Evolutionary conservation across 768 basidiomycete species (phyloP).

Genomic region (Amyloporia xantha): DNA sequence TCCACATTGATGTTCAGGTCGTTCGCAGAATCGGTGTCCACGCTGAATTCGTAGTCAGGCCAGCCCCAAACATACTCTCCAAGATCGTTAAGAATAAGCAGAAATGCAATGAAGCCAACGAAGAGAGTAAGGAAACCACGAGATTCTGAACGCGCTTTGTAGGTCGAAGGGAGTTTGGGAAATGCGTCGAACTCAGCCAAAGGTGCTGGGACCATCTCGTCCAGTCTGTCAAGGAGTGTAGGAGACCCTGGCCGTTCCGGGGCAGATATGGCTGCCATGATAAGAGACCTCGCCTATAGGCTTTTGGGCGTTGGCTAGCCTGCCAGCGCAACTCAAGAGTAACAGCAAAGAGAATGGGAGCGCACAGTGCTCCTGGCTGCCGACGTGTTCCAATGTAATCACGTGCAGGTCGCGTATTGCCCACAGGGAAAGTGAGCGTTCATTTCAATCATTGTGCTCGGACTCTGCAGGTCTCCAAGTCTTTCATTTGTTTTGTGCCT

Average conservation of each 20-base stretch:
- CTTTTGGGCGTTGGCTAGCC: constrained; percentile 3
- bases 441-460: too few species aligned
- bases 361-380: neutral
- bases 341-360: neutral
- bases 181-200: constrained; percentile 80
- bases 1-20: constrained; percentile 87
- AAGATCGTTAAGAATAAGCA: constrained; percentile 82
- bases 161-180: constrained; percentile 76
- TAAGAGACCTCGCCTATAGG: neutral
- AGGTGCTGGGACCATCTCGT: constrained; percentile 54
- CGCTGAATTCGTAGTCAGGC: constrained; percentile 83
- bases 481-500: too few species aligned
- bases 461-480: too few species aligned
- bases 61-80: constrained; percentile 93
- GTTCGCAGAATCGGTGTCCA: constrained; percentile 57
- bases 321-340: constrained; percentile 1
- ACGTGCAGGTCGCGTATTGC: neutral
- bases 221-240: constrained; percentile 53
- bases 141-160: constrained; percentile 72
- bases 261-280: neutral
- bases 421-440: too few species aligned
- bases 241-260: constrained; percentile 14
- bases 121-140: constrained; percentile 79
- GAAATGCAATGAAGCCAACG: constrained; percentile 54
- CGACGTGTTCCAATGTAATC: constrained; percentile 1